Conservation (phyloP, 192 early-diverging fungal genomes). For the Podila clonocystis region DNA sequence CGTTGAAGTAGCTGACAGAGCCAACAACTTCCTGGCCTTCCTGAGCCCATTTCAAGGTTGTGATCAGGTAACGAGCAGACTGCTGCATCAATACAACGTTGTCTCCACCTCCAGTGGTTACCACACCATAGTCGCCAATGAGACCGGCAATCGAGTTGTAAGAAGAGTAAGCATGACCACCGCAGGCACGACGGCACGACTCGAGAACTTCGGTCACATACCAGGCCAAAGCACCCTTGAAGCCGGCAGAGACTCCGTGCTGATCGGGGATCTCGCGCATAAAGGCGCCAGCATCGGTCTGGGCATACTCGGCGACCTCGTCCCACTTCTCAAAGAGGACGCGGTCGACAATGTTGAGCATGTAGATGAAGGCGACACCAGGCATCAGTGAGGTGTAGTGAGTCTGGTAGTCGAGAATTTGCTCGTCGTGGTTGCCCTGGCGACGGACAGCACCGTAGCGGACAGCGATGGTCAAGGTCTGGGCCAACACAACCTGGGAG, state of each 20-base stretch:
- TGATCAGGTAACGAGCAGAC: constrained; percentile 57
- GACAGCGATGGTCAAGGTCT: constrained; percentile 67
- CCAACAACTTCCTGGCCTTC: constrained; percentile 45
- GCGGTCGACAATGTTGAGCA: constrained; percentile 52
- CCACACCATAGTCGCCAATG: constrained; percentile 69
- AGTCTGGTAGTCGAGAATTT: constrained; percentile 76
- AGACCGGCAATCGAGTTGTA: constrained; percentile 72
- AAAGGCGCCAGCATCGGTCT: constrained; percentile 58
- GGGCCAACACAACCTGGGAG: constrained; percentile 51
- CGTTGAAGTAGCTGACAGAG: constrained; percentile 54
- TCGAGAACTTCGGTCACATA: constrained; percentile 62
- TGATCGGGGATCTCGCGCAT: constrained; percentile 62
- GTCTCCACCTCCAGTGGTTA: constrained; percentile 66
- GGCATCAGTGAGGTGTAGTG: constrained; percentile 69
- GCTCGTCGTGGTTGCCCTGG: constrained; percentile 68
- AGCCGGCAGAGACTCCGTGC: constrained; percentile 65
- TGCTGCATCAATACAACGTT: constrained; percentile 59
- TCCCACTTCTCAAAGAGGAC: constrained; percentile 51
- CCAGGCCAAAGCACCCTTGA: constrained; percentile 64
- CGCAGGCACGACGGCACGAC: constrained; percentile 60
- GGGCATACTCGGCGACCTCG: constrained; percentile 50
- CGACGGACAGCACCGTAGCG: constrained; percentile 69
- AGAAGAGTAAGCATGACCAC: constrained; percentile 73
- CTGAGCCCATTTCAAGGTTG: constrained; percentile 37
- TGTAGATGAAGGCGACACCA: constrained; percentile 60